These are phyloP conservation scores for Amanita jacksonii DNA, from an alignment of 768 basidiomycete species.

Conservation along the genomic window DNA sequence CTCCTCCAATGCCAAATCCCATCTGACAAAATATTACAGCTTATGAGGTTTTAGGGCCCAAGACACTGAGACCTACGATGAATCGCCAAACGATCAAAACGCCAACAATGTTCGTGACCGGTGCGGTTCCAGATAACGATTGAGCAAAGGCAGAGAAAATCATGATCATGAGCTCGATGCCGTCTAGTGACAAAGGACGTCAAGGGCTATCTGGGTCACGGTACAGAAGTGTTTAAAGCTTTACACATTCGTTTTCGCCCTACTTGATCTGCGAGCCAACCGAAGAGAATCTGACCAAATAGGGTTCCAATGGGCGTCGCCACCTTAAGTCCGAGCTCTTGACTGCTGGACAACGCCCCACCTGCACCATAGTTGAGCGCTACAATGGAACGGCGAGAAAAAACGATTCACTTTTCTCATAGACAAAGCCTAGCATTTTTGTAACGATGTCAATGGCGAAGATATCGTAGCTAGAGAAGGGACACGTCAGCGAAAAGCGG, in stretches of 20 bases:
- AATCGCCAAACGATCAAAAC: slow-evolving; percentile 80
- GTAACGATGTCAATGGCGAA: slow-evolving; percentile 87
- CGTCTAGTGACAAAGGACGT: slow-evolving; percentile 30
- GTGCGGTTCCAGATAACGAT: slow-evolving; percentile 59
- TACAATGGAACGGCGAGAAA: too few species aligned
- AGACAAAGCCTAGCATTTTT: slow-evolving; percentile 77
- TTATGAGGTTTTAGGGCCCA: neutral
- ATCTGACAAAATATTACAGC: slow-evolving; percentile 32
- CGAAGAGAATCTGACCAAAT: slow-evolving; percentile 68
- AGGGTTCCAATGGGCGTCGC: slow-evolving; percentile 72
- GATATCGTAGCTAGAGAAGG: slow-evolving; percentile 54
- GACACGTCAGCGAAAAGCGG: neutral
- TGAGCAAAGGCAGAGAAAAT: slow-evolving; percentile 74
- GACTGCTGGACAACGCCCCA: slow-evolving; percentile 37
- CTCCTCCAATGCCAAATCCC: slow-evolving; percentile 89
- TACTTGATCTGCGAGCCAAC: slow-evolving; percentile 68
- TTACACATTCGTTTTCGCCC: slow-evolving; percentile 77
- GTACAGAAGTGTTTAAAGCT: slow-evolving; percentile 15
- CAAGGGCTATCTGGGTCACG: neutral
- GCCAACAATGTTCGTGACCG: slow-evolving; percentile 63
- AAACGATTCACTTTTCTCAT: slow-evolving; percentile 13
- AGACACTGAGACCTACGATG: slow-evolving; percentile 29
- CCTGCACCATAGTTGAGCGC: neutral
- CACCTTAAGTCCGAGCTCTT: slow-evolving; percentile 70
- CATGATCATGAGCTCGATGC: slow-evolving; percentile 72